Percentiles rank a stretch among this genome's conserved stretches.
Evolutionary conservation across 2,329 filamentous ascomycete species (phyloP).

Genomic region (Neofusicoccum parvum): DNA sequence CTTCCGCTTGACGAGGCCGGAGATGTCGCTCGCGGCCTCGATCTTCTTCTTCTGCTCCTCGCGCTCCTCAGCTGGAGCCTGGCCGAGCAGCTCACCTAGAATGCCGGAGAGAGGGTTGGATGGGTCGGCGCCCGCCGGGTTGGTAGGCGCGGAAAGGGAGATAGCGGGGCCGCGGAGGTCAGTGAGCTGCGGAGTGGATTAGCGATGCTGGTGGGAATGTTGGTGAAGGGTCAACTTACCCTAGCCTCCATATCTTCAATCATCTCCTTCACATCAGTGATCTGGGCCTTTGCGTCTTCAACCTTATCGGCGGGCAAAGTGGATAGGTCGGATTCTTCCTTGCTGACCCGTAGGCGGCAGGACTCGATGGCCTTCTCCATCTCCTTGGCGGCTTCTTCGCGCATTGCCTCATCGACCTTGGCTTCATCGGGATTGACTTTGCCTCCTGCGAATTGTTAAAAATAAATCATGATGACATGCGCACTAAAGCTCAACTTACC

Average conservation of each 20-base stretch:
- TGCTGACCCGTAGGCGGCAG: conserved; percentile 69
- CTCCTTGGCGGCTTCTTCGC: conserved; percentile 70
- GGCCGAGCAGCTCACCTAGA: conserved; percentile 64
- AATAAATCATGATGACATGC: neutral
- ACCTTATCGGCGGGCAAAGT: conserved; percentile 59
- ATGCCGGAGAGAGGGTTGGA: conserved; percentile 58
- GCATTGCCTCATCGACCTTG: conserved; percentile 67
- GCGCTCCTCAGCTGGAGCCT: conserved; percentile 62
- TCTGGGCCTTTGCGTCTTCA: conserved; percentile 66
- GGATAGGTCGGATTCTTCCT: conserved; percentile 68
- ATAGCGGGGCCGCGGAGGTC: conserved; percentile 69
- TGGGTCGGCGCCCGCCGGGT: conserved; percentile 50
- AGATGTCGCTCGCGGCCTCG: conserved; percentile 72
- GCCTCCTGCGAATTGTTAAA: conserved; percentile 44
- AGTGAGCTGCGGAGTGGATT: conserved; percentile 55
- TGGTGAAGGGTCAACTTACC: conserved; percentile 47
- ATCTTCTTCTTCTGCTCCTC: conserved; percentile 72
- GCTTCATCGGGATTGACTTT: conserved; percentile 41
- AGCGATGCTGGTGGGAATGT: conserved; percentile 16
- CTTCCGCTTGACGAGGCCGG: conserved; percentile 72
- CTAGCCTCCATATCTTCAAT: conserved; percentile 77
- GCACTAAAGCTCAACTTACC: neutral
- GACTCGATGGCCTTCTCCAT: conserved; percentile 74
- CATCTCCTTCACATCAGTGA: conserved; percentile 76
- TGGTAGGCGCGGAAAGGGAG: conserved; percentile 59